These are phyloP conservation scores for Fomitopsis betulina DNA, from an alignment of 1,284 basidiomycete genomes.

Conservation along the genomic window DNA sequence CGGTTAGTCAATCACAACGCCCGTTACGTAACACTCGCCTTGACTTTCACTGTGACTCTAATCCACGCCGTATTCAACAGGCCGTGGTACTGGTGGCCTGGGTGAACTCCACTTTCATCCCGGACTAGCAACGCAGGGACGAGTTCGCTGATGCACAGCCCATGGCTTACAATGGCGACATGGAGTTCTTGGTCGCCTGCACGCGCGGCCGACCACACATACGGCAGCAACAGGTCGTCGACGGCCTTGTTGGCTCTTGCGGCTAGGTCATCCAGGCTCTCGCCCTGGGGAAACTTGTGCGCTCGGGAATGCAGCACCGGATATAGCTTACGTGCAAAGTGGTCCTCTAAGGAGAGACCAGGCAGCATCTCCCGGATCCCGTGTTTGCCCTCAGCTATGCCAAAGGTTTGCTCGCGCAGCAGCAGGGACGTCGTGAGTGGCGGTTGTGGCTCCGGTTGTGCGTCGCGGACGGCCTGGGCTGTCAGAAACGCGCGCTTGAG, in stretches of 20 bases:
- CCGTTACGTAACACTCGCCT: not conserved
- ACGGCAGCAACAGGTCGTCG: conserved; percentile 56
- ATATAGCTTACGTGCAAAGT: conserved; percentile 47
- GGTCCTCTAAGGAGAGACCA: conserved; percentile 40
- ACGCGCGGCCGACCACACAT: conserved; percentile 40
- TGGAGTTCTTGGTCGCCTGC: conserved; percentile 41
- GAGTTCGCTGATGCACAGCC: conserved; percentile 70
- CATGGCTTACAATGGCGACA: conserved; percentile 78
- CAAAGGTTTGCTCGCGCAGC: conserved; percentile 69
- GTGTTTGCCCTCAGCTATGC: conserved; percentile 65
- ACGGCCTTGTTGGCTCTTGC: conserved; percentile 56
- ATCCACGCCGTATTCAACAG: conserved; percentile 73
- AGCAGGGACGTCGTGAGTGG: conserved; percentile 46
- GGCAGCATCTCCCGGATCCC: conserved; percentile 35
- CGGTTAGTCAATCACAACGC: not conserved
- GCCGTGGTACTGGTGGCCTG: conserved; percentile 40
- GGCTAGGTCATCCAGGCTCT: conserved; percentile 68
- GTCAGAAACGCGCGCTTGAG: conserved; percentile 76
- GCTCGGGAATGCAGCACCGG: conserved; percentile 43
- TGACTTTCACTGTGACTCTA: conserved; percentile 42
- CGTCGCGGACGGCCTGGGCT: conserved; percentile 55
- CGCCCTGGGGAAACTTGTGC: conserved; percentile 67
- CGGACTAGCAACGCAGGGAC: conserved; percentile 45
- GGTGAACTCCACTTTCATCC: conserved; percentile 29
- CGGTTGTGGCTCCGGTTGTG: conserved; percentile 49